Percentiles rank a stretch among this genome's conserved stretches.
Conservation (phyloP, 345 rosid genomes). For the Euclidium syriacum region DNA sequence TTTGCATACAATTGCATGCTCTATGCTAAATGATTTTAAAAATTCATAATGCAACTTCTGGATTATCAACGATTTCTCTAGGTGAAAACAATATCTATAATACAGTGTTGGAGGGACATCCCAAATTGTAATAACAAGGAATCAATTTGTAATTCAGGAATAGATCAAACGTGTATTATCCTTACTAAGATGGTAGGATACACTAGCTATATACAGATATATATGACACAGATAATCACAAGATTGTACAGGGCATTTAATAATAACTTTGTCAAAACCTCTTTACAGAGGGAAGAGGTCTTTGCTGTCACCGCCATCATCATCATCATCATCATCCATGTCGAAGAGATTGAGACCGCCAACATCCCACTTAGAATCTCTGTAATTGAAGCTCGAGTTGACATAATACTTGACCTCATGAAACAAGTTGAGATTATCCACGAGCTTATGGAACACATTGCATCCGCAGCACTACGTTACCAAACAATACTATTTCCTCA, state of each 20-base stretch:
- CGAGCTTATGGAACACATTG: conserved; percentile 86
- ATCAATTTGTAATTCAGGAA: background rate
- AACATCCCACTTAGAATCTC: conserved; percentile 47
- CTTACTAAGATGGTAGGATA: conserved; percentile 1
- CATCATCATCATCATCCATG: conserved; percentile 33
- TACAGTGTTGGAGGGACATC: background rate
- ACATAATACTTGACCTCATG: conserved; percentile 84
- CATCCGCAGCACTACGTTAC: conserved; percentile 81
- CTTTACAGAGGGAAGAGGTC: conserved; percentile 40
- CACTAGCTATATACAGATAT: conserved; percentile 35
- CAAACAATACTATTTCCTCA: background rate
- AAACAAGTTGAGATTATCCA: conserved; percentile 89
- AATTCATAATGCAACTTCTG: no score
- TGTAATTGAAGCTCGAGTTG: conserved; percentile 55
- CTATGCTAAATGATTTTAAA: no score
- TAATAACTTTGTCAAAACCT: conserved; percentile 21
- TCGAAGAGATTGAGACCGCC: conserved; percentile 56
- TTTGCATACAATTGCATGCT: background rate
- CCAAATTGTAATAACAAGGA: background rate
- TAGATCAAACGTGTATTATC: conserved; percentile 7
- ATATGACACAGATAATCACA: conserved; percentile 18
- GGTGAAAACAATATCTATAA: background rate
- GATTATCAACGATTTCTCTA: background rate
- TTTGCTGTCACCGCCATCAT: conserved; percentile 30
- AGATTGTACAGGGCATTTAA: conserved; percentile 36